These are phyloP conservation scores for Bromus sterilis DNA, from an alignment of 176 grass and related monocot species.

Conservation along the genomic window DNA sequence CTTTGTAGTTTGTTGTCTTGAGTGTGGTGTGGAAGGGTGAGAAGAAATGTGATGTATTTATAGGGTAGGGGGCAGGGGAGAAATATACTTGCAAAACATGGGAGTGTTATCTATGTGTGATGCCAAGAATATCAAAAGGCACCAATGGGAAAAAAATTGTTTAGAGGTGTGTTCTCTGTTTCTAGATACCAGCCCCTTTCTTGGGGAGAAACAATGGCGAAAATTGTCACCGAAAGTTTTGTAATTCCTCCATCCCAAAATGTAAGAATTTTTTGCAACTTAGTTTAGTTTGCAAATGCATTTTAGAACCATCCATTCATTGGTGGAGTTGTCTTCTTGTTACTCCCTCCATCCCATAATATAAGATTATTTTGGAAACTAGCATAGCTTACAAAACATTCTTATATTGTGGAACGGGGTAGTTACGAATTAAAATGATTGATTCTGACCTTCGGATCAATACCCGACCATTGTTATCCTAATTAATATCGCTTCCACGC, in stretches of 20 bases:
- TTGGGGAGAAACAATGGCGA: neutral
- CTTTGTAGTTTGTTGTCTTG: neutral
- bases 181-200: neutral
- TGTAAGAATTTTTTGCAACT: too few relatives aligned
- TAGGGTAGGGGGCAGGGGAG: neutral
- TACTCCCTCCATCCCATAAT: too few relatives aligned
- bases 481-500: too few relatives aligned
- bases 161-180: neutral
- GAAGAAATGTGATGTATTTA: constrained; percentile 36
- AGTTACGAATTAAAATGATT: too few relatives aligned
- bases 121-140: constrained; percentile 19
- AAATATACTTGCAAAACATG: neutral
- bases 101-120: neutral
- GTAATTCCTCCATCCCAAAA: too few relatives aligned
- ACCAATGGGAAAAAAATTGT: constrained; percentile 23
- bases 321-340: neutral
- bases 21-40: constrained; percentile 8
- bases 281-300: too few relatives aligned
- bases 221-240: neutral
- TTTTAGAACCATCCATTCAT: neutral
- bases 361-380: too few relatives aligned
- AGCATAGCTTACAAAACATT: too few relatives aligned
- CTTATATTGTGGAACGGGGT: too few relatives aligned
- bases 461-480: neutral
- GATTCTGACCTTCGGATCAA: neutral